A percentile compares a stretch with the other conserved stretches of the same genome.
phyloP scores from a whole-genome alignment of 768 basidiomycete genomes.

The Psilocybe subaeruginosa region DNA sequence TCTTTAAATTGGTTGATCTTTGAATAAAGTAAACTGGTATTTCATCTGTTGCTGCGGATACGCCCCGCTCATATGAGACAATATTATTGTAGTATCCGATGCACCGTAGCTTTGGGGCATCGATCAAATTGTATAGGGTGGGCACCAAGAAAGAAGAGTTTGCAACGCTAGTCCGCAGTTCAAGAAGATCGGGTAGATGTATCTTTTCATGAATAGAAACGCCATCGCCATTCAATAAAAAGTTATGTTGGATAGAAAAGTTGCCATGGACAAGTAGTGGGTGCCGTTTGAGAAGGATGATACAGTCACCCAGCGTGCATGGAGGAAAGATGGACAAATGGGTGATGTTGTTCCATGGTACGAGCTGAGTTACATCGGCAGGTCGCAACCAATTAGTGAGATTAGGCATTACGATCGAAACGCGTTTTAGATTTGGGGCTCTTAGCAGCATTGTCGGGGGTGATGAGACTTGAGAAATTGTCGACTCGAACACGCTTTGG shows the following conservation, averaged over 20 bases:
- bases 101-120: not conserved
- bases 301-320: not conserved
- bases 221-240: too few relatives aligned
- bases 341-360: not conserved
- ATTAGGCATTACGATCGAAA: not conserved
- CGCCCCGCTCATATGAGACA: not conserved
- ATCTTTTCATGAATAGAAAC: not conserved
- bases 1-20: not conserved
- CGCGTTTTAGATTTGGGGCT: not conserved
- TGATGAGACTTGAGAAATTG: not conserved
- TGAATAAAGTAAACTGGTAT: not conserved
- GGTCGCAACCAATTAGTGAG: not conserved
- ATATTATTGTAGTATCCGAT: not conserved
- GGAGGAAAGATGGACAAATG: not conserved
- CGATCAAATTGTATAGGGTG: not conserved
- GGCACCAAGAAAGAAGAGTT: not conserved
- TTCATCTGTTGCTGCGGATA: not conserved
- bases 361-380: not conserved
- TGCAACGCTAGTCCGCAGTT: not conserved
- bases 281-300: not conserved
- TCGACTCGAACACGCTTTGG: not conserved
- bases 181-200: not conserved
- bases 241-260: not conserved
- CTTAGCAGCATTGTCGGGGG: not conserved
- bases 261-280: not conserved